Percentiles rank a stretch among this genome's conserved stretches.
phyloP scores from a whole-genome alignment of 768 basidiomycete species.

The Tylopilus sp. region DNA sequence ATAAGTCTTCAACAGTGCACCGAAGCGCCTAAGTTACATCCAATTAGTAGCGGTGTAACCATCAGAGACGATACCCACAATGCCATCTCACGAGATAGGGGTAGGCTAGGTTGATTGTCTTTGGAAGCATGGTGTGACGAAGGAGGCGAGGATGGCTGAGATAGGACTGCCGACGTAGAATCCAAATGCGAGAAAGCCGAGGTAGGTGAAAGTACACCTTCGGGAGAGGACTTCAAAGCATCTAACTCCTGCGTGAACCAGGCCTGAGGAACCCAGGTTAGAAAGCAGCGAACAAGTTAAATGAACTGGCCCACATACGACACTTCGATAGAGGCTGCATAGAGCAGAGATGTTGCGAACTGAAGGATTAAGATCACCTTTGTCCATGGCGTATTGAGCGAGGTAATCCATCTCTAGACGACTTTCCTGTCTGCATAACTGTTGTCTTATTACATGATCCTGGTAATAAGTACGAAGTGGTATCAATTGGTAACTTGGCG shows the following conservation, averaged over 20 bases:
- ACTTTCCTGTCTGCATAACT: conserved; percentile 74
- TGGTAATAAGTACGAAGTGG: conserved; percentile 23
- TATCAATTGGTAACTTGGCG: neutral
- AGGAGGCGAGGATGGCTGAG: conserved; percentile 44
- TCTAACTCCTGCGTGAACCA: conserved; percentile 83
- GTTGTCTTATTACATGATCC: conserved; percentile 44
- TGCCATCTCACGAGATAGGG: conserved; percentile 85
- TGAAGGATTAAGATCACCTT: conserved; percentile 67
- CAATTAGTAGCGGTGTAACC: conserved; percentile 1
- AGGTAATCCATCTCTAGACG: conserved; percentile 72
- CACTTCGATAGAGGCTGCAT: conserved; percentile 78
- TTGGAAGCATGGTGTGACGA: conserved; percentile 36
- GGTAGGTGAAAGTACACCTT: conserved; percentile 47
- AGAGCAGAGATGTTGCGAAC: conserved; percentile 70
- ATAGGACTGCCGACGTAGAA: conserved; percentile 41
- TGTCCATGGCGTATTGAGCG: conserved; percentile 48
- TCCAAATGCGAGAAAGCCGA: conserved; percentile 46
- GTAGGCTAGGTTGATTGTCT: conserved; percentile 58
- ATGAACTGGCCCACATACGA: conserved; percentile 51
- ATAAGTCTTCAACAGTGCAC: conserved; percentile 87
- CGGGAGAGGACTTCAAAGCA: conserved; percentile 58
- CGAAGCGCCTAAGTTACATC: conserved; percentile 67
- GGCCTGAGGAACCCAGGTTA: conserved; percentile 43
- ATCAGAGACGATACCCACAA: conserved; percentile 51
- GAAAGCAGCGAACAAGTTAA: neutral